Evolutionary conservation across 2,329 filamentous ascomycete species (phyloP).

Genomic region (Ustilaginoidea virens): DNA sequence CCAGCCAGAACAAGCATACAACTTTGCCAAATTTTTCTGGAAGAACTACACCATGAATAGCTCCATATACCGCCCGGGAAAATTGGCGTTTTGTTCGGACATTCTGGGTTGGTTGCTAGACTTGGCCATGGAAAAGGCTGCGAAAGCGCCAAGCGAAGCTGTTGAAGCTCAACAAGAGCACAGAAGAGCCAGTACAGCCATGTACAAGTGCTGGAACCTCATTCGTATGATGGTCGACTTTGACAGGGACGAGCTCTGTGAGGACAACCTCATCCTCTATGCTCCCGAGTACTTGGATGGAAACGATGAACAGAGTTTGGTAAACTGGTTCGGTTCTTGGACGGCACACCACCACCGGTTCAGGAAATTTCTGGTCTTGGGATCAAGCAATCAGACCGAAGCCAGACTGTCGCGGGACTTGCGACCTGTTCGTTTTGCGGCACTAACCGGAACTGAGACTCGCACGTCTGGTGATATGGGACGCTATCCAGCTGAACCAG

Average conservation of each 20-base stretch:
- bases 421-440: constrained; percentile 2
- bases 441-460: neutral
- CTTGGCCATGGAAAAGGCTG: constrained; percentile 10
- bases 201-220: constrained; percentile 10
- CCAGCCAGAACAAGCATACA: constrained; percentile 18
- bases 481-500: neutral
- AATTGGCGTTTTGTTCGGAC: constrained; percentile 15
- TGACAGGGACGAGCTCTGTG: constrained; percentile 6
- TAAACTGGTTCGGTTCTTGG: constrained; percentile 50
- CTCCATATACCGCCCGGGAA: constrained; percentile 7
- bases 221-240: constrained; percentile 8
- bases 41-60: constrained; percentile 8
- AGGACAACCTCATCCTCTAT: constrained; percentile 23
- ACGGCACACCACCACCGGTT: constrained; percentile 32
- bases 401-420: constrained; percentile 12
- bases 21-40: constrained; percentile 21
- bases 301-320: constrained; percentile 45
- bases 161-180: neutral
- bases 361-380: constrained; percentile 39
- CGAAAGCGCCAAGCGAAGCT: neutral
- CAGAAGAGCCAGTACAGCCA: constrained; percentile 7
- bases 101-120: constrained; percentile 16
- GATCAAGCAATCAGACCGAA: constrained; percentile 19
- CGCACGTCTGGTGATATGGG: neutral
- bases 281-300: constrained; percentile 33